phyloP scores from a whole-genome alignment of 345 rosid species.

The sweet orange (Citrus sinensis) region DNA sequence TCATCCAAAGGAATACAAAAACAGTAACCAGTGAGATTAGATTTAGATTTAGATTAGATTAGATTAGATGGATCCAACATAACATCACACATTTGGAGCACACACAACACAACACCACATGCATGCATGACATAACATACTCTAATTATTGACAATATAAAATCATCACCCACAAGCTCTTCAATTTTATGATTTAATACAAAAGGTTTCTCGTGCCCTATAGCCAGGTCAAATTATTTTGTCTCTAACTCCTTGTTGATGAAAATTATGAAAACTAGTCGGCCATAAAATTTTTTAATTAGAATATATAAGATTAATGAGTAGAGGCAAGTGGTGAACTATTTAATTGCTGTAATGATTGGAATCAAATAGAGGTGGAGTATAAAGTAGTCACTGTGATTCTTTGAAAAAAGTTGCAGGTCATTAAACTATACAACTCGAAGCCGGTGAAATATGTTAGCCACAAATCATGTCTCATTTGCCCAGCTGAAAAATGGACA shows the following conservation, averaged over 20 bases:
- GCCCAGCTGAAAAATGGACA: neutral
- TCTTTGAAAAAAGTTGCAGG: neutral
- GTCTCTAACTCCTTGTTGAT: neutral
- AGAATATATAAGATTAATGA: neutral
- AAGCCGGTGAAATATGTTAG: neutral
- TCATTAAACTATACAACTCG: neutral
- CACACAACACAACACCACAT: neutral
- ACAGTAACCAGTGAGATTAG: neutral
- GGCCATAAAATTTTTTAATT: neutral
- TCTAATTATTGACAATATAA: neutral
- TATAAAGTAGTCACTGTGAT: neutral
- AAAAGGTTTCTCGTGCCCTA: no score
- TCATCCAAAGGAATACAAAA: slow-evolving; percentile 8
- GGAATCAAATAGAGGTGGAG: neutral
- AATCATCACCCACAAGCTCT: neutral
- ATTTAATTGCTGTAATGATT: no score
- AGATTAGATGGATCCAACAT: neutral
- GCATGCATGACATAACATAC: slow-evolving; percentile 12
- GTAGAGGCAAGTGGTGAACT: neutral
- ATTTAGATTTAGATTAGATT: no score
- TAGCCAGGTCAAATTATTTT: no score
- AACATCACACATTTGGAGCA: neutral
- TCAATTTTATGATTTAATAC: neutral
- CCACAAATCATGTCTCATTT: neutral
- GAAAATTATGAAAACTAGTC: no score